These are phyloP conservation scores for Monilinia fructigena DNA, from an alignment of 2,329 filamentous ascomycete genomes.

Conservation along the genomic window DNA sequence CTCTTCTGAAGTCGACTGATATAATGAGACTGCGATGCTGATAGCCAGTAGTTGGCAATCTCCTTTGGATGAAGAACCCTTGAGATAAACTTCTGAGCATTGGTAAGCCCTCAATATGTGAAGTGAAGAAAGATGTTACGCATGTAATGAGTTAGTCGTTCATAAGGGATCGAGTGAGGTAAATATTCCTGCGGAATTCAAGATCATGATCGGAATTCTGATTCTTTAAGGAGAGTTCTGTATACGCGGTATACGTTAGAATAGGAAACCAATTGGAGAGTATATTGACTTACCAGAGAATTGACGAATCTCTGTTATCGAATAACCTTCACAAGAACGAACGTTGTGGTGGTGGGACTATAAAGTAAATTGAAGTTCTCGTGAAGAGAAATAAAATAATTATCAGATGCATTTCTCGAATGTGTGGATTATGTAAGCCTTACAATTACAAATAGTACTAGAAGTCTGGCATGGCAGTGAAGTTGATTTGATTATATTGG, in stretches of 20 bases:
- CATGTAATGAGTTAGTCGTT: neutral
- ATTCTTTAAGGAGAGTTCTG: neutral
- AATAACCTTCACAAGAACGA: neutral
- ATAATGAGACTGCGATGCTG: neutral
- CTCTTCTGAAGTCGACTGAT: neutral
- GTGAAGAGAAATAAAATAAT: neutral
- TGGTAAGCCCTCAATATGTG: neutral
- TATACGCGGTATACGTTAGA: neutral
- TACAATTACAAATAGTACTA: no score
- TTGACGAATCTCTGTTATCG: neutral
- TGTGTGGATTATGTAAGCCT: neutral
- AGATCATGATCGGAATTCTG: neutral
- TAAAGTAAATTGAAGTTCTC: neutral
- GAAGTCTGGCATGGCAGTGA: no score
- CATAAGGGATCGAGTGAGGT: neutral
- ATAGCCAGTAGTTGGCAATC: neutral
- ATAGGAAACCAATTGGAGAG: no score
- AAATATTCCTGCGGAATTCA: neutral
- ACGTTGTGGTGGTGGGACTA: neutral
- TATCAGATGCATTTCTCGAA: neutral
- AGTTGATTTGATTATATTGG: no score
- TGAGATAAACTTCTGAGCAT: neutral
- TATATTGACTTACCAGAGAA: conserved; percentile 6
- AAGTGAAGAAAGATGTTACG: neutral
- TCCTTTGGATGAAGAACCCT: neutral